Base-by-base conservation (phyloP, 495 filamentous ascomycete genomes). In the Daldinia decipiens region DNA sequence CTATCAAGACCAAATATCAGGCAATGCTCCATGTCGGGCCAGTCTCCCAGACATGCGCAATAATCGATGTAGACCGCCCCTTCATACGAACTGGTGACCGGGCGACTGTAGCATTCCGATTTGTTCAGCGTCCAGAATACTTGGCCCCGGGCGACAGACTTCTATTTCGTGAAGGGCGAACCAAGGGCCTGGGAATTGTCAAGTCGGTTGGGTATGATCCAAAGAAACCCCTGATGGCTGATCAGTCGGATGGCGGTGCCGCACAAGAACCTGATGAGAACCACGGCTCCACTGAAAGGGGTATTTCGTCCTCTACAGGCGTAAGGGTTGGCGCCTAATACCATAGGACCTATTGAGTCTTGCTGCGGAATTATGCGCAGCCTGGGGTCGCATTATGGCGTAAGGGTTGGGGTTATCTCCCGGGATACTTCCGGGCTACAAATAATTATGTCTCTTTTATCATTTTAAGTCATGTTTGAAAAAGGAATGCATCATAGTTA, bases 1-100 rank as follows among this genome's bases (percentile, higher is more conserved):
- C 95, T 51, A 99, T 99, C 79, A 95, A 96, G 77, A 93, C 92
- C 5, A 94, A 94, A 74, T 99, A 99, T 76, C 95, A 99, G 79
- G 96, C 95, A 5, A 99, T 99, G 95, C 86, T 99, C 21, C 95
- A 99, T 74, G 95, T 99, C 19, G 95, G 95, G 7, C 92, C 95
- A 1, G 92, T 99, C 58, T 93, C 90, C 62, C 95, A 99, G 80
- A 99, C 95, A 0, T 98, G 96, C 71, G 89, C 93, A 6, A 98
- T 99, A 74, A 97, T 99, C 71, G 95, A 98, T 73, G 96, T 99
- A 64, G 95, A 99, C 75, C 90, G 95, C n/a, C 91, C 92, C 21
- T 96, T 93, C 73, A 97, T 99, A 72, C 87, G 95, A 12, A 98
- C 96, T 0, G 95, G 95, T 4, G 95, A 99, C 78, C 85, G 95